Percentiles rank a stretch among this genome's conserved stretches.
Evolutionary conservation across 768 basidiomycete genomes (phyloP).

Genomic region (Hortiboletus flavorubellus): DNA sequence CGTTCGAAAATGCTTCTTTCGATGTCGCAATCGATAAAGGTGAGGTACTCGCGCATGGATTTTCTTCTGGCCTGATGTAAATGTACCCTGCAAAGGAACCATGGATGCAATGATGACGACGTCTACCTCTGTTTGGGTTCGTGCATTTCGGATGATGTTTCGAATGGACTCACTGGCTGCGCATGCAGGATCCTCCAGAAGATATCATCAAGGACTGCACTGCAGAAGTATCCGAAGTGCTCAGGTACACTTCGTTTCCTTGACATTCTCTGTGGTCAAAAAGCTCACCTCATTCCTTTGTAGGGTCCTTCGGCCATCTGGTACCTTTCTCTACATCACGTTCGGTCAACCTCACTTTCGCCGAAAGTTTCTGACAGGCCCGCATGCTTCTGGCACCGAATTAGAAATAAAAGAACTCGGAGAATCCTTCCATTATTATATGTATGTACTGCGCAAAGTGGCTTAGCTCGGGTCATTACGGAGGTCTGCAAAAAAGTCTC

Average conservation of each 20-base stretch:
- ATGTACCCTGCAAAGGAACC: constrained; percentile 43
- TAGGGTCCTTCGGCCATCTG: constrained; percentile 62
- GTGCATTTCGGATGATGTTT: constrained; percentile 8
- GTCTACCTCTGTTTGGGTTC: constrained; percentile 80
- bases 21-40: constrained; percentile 88
- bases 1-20: constrained; percentile 55
- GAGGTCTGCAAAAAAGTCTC: not conserved
- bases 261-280: not conserved
- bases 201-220: constrained; percentile 68
- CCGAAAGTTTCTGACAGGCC: constrained; percentile 53
- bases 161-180: constrained; percentile 1
- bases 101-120: constrained; percentile 91
- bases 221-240: constrained; percentile 71
- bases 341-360: constrained; percentile 92
- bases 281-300: not conserved
- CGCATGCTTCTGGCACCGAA: constrained; percentile 45
- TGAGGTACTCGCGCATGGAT: constrained; percentile 8
- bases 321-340: constrained; percentile 74
- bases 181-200: constrained; percentile 63
- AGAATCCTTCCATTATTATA: constrained; percentile 80
- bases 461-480: not conserved
- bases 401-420: constrained; percentile 71
- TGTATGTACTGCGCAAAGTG: constrained; percentile 58
- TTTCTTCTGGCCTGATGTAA: not conserved
- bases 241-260: constrained; percentile 44